These are phyloP conservation scores for Drechslerella dactyloides DNA, from an alignment of 2,329 filamentous ascomycete species.

Conservation along the genomic window DNA sequence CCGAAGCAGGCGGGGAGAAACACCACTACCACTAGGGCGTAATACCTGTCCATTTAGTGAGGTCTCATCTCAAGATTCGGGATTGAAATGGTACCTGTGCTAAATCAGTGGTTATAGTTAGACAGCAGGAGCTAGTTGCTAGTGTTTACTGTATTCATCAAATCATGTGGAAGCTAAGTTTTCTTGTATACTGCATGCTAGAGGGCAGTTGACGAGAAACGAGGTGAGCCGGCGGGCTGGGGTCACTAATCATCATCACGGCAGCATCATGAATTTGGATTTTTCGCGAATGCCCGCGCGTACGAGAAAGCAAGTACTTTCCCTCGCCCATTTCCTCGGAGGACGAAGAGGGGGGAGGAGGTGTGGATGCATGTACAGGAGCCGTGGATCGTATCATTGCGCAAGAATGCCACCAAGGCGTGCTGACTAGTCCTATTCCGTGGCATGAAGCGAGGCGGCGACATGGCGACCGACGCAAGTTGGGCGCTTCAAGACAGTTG, in stretches of 20 bases:
- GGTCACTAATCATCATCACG: neutral
- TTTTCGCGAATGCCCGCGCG: neutral
- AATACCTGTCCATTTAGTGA: too few relatives aligned
- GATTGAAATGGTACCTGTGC: too few relatives aligned
- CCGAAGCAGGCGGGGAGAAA: too few relatives aligned
- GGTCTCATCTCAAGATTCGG: too few relatives aligned
- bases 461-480: neutral
- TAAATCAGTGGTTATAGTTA: too few relatives aligned
- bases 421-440: neutral
- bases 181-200: neutral
- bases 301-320: neutral
- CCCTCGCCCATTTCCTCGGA: too few relatives aligned
- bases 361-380: neutral
- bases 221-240: neutral
- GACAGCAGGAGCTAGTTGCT: too few relatives aligned
- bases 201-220: neutral
- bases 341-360: neutral
- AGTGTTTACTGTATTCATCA: too few relatives aligned
- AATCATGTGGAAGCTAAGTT: neutral
- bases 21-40: too few relatives aligned
- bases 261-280: neutral
- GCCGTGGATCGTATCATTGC: neutral
- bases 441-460: neutral
- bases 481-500: neutral
- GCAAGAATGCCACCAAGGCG: neutral